Conservation (phyloP, 164 flowering plant genomes). For the Kalanchoe fedtschenkoi region DNA sequence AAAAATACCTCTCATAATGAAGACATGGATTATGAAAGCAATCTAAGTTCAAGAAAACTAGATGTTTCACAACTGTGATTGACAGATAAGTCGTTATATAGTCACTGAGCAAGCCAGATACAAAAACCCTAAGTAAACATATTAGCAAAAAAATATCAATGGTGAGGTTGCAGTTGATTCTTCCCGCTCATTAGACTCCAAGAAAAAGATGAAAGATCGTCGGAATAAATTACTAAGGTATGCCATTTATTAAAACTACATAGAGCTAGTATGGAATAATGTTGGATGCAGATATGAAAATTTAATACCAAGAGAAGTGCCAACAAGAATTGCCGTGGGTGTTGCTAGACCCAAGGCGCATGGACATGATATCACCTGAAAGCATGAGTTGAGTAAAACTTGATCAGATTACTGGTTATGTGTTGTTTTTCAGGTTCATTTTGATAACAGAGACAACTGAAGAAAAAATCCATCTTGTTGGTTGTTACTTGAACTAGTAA, state of each 20-base stretch:
- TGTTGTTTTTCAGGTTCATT: background rate
- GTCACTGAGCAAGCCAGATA: background rate
- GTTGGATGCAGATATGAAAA: background rate
- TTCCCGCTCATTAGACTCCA: background rate
- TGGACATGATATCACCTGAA: conserved; percentile 96
- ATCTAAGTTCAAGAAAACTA: background rate
- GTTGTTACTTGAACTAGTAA: too few relatives aligned
- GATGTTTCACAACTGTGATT: background rate
- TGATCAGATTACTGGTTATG: too few relatives aligned
- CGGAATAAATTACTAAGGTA: background rate
- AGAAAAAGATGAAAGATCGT: too few relatives aligned
- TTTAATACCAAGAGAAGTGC: conserved; percentile 83
- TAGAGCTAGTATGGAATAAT: background rate
- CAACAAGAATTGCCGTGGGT: conserved; percentile 90
- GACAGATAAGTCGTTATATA: background rate
- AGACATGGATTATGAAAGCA: background rate
- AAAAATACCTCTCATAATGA: background rate
- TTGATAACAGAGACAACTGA: background rate
- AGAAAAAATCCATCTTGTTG: background rate
- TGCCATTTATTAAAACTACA: background rate
- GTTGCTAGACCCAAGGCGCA: conserved; percentile 98
- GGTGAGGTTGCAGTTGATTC: background rate
- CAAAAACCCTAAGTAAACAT: background rate
- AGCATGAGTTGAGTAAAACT: conserved; percentile 6
- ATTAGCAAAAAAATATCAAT: background rate